Evolutionary conservation across 192 early-diverging fungal genomes (phyloP).

Genomic region (Borealophlyctis nickersoniae): DNA sequence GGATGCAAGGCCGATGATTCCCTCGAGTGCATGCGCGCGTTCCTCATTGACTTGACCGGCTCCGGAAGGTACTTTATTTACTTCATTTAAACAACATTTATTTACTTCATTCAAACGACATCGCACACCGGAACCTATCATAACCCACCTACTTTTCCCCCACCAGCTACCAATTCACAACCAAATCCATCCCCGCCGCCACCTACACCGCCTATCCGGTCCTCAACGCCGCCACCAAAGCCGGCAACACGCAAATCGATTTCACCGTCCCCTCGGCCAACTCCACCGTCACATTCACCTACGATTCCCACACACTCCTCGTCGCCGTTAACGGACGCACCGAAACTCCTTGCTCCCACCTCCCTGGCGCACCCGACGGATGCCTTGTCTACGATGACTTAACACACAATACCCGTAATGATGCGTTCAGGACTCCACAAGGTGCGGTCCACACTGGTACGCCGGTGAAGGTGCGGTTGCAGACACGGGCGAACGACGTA

Average conservation of each 20-base stretch:
- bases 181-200: neutral
- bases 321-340: neutral
- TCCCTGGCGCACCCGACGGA: neutral
- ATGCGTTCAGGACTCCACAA: constrained; percentile 5
- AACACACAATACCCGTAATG: neutral
- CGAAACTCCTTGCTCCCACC: neutral
- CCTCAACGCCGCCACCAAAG: neutral
- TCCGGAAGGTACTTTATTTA: neutral
- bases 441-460: neutral
- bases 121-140: too few species aligned
- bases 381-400: neutral
- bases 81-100: too few species aligned
- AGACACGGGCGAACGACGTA: neutral
- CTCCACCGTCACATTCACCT: neutral
- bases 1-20: neutral
- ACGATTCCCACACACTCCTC: neutral
- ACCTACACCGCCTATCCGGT: constrained; percentile 1
- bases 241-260: neutral
- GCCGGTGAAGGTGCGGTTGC: neutral
- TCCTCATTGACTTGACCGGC: neutral
- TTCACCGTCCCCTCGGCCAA: neutral
- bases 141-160: too few species aligned
- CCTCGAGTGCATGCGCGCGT: neutral
- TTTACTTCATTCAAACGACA: too few species aligned
- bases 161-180: too few species aligned